Conservation (phyloP, 257 asterid species). For the Coffea canephora region DNA sequence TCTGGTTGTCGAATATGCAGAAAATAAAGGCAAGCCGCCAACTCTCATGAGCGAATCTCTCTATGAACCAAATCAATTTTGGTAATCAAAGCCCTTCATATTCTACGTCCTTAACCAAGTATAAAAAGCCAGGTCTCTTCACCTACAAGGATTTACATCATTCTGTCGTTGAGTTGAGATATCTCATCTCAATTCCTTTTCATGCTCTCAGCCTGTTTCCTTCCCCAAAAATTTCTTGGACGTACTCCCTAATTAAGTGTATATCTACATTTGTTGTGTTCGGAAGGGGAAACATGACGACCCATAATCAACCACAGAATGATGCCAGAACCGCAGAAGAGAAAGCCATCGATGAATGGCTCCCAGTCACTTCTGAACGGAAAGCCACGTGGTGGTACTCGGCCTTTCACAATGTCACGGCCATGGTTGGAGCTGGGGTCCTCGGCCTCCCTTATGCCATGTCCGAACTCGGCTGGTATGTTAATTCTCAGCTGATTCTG, state of each 20-base stretch:
- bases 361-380: conserved; percentile 56
- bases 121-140: not conserved
- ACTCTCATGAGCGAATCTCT: not conserved
- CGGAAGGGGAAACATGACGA: not conserved
- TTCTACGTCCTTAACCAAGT: not conserved
- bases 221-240: not conserved
- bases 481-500: too few relatives aligned
- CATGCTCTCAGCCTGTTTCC: not conserved
- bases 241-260: not conserved
- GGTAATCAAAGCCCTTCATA: not conserved
- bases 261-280: not conserved
- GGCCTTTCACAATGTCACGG: conserved; percentile 72
- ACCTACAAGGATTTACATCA: not conserved
- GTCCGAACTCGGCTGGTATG: conserved; percentile 64
- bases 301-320: not conserved
- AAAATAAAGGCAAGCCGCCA: not conserved
- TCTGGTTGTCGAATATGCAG: not conserved
- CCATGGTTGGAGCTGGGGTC: conserved; percentile 85
- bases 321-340: conserved; percentile 31
- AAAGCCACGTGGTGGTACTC: conserved; percentile 73
- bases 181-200: not conserved
- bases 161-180: conserved; percentile 7
- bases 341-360: conserved; percentile 59
- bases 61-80: not conserved
- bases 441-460: conserved; percentile 69